Base-by-base conservation (phyloP, 352 stramenopile genomes). In the Phytophthora colocasiae region DNA sequence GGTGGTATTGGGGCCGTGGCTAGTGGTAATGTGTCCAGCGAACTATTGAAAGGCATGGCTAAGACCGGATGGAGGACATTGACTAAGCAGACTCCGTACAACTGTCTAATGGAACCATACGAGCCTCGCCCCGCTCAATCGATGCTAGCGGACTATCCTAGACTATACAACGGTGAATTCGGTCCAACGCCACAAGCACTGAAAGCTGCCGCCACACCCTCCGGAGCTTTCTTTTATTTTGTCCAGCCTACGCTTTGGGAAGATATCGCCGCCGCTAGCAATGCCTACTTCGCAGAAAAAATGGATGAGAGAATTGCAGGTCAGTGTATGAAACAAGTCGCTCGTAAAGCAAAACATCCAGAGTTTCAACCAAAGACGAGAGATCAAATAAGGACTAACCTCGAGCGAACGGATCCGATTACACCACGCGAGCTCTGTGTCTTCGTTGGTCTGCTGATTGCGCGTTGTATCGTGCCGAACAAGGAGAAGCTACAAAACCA, bases 401-500 rank as follows among this genome's bases (percentile, higher is more conserved):
- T 67, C 1, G 22, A 55, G 0, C 8, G 19, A 7, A 55, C 15
- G 2, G 1, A 12, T 17, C 32, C 15, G 11, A 48, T 67, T 4
- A 34, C 59, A 22, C 39, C 48, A 0, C 39, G 39, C 2, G 44
- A 68, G 15, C 3, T 68, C 31, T 62, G 49, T n/a, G 12, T 39
- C 1, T 56, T 62, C 1, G 22, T 68, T 1, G 50, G 60, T 0
- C 26, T 62, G 8, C 10, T 62, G 43, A 45, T 68, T 4, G 50
- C 49, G 6, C 51, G 60, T 9, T 52, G 31, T 1, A 52, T 68
- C 17, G 40, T 14, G 7, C 60, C 50, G 2, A 61, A 57, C n/a
- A 68, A 62, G n/a, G 43, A 62, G 12, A 61, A 52, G 9, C n/a
- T 58, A 0, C 39, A 58, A 24, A 14, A 66, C 17, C 34, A 57